Evolutionary conservation across 2,329 filamentous ascomycete species (phyloP).

Genomic region (Fusarium newnesense): DNA sequence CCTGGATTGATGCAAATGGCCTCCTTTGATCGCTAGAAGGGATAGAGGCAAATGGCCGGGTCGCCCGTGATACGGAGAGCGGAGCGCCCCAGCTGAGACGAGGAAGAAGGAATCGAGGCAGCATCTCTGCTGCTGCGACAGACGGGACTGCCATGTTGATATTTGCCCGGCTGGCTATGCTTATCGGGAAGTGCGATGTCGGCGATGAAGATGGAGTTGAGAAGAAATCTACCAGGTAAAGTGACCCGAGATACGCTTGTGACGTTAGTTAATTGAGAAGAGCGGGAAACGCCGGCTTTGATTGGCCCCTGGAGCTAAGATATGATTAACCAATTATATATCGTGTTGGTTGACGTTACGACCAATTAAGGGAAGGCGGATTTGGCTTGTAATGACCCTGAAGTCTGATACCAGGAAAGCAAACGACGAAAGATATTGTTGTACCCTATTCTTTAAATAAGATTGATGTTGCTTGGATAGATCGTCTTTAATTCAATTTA

Average conservation of each 20-base stretch:
- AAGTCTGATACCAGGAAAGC: no score
- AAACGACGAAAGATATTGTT: no score
- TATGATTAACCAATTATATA: constrained; percentile 24
- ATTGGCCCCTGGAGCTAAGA: constrained; percentile 32
- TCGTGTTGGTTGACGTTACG: neutral
- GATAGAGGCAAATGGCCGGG: constrained; percentile 33
- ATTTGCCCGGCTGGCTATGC: neutral
- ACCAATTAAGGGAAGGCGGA: constrained; percentile 25
- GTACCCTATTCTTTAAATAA: no score
- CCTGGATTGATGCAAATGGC: constrained; percentile 37
- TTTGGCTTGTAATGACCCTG: no score
- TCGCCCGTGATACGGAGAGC: constrained; percentile 39
- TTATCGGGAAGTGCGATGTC: constrained; percentile 8
- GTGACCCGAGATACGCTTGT: constrained; percentile 23
- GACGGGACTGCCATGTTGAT: constrained; percentile 44
- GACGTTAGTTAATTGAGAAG: constrained; percentile 33
- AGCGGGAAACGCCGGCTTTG: constrained; percentile 42
- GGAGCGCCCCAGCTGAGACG: constrained; percentile 62
- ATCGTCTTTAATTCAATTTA: no score
- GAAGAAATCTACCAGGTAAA: constrained; percentile 20
- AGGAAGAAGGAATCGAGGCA: constrained; percentile 66
- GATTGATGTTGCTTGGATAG: no score
- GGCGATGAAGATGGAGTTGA: constrained; percentile 22
- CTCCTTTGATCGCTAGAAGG: constrained; percentile 26
- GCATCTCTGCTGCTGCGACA: constrained; percentile 50